These are phyloP conservation scores for Marchantia paleacea DNA, from an alignment of 225 moss, liverwort and hornwort species.

Conservation along the genomic window DNA sequence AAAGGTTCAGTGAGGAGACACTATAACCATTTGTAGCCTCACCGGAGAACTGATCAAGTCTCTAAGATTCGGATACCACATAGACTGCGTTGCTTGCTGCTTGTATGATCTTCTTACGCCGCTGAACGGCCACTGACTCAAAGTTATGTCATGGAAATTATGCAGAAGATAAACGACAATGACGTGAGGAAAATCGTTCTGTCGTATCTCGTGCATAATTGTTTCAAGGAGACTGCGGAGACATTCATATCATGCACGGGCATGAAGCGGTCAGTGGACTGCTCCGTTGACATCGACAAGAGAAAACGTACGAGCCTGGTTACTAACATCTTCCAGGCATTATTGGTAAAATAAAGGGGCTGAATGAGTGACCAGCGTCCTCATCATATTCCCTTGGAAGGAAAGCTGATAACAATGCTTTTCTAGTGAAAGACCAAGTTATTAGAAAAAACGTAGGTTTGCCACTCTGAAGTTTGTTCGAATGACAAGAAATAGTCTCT, in stretches of 20 bases:
- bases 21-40: not conserved
- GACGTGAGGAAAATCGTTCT: conserved; percentile 89
- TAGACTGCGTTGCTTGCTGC: not conserved
- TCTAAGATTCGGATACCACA: not conserved
- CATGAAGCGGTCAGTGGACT: conserved; percentile 76
- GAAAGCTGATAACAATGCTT: not conserved
- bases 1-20: not conserved
- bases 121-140: conserved; percentile 3
- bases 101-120: not conserved
- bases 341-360: not conserved
- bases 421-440: too few species aligned
- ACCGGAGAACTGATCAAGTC: not conserved
- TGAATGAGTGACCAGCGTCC: not conserved
- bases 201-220: conserved; percentile 90
- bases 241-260: conserved; percentile 82
- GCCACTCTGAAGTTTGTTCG: too few species aligned
- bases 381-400: not conserved
- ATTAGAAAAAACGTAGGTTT: too few species aligned
- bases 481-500: too few species aligned
- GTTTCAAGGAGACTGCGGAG: conserved; percentile 95
- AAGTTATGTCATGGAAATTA: not conserved
- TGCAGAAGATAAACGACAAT: conserved; percentile 79
- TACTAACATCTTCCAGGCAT: not conserved
- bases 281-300: conserved; percentile 91
- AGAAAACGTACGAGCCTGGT: conserved; percentile 60